Evolutionary conservation across 2,329 filamentous ascomycete species (phyloP), one percentile per base, ranked within the genome.

Genomic region (Neophaeococcomyces mojaviensis): DNA sequence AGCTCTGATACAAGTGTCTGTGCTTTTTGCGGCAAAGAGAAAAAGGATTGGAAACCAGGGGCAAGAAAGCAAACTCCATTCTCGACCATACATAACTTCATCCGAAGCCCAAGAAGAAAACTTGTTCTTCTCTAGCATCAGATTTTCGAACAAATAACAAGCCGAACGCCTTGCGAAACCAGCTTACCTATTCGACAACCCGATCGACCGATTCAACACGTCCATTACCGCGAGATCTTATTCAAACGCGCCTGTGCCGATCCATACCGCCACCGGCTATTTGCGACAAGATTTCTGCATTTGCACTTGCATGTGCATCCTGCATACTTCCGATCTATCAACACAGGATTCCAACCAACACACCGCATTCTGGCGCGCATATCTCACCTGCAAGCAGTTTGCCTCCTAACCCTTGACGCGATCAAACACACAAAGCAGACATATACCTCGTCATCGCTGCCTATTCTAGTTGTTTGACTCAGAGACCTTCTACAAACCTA

Each of bases 191-290:
- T n/a, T 28, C 10, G 8, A 7, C 32, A 20, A 12, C 12, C 16
- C 8, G 40, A 44, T 44, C 40, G 32, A 26, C 40, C 30, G 34
- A 35, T 32, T 8, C 12, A 42, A 53, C 48, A 57, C 43, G 18
- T 42, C 38, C 35, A 52, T 58, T 33, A 54, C 44, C 8, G 56
- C 60, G 6, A 49, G 46, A 20, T 55, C 52, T 49, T 39, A 60
- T 20, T 19, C 18, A 19, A 34, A 35, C n/a, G n/a, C 41, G 41
- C 16, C 32, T 26, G 13, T 37, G 41, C 41, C 31, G 33, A 37
- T 36, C 32, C 41, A 44, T 16, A 44, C 41, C 16, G 18, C 26
- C 32, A 37, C 33, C 41, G 41, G 41, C 32, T 34, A 22, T 35
- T 34, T 30, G 41, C 24, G 24, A 28, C 24, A 28, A 28, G 5